Evolutionary conservation across 1,139 yeast genomes (phyloP).

Genomic region (Geotrichum aggregatum): DNA sequence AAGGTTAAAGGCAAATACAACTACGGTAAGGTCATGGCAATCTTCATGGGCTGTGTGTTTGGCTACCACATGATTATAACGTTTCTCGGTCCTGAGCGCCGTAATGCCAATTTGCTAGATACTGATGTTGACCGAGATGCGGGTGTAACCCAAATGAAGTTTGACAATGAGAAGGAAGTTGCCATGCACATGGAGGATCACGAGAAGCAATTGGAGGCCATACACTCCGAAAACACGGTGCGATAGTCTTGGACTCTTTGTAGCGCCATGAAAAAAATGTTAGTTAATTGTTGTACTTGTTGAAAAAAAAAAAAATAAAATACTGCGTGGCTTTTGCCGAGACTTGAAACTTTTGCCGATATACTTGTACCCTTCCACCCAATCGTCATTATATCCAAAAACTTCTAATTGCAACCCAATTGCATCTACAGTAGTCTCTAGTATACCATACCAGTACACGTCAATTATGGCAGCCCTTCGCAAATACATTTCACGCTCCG

Average conservation of each 20-base stretch:
- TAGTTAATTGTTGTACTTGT: no score
- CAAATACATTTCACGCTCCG: neutral
- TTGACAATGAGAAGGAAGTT: conserved; percentile 12
- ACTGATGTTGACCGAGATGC: conserved; percentile 6
- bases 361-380: no score
- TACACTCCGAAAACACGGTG: no score
- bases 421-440: no score
- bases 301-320: no score
- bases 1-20: conserved; percentile 39
- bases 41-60: conserved; percentile 75
- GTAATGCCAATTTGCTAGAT: conserved; percentile 37
- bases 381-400: no score
- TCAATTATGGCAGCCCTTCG: neutral
- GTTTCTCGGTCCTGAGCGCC: conserved; percentile 72
- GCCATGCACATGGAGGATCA: conserved; percentile 12
- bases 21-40: conserved; percentile 71
- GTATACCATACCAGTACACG: neutral
- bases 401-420: no score
- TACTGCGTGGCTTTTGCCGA: no score
- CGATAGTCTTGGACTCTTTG: no score
- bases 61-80: conserved; percentile 56
- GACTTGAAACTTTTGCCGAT: no score
- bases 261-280: no score
- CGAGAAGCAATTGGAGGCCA: neutral
- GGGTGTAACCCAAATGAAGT: conserved; percentile 8